A percentile compares a stretch with the other conserved stretches of the same genome.
Evolutionary conservation across 129 eudicot genomes (phyloP).

Genomic region (Pulicaria dysenterica): DNA sequence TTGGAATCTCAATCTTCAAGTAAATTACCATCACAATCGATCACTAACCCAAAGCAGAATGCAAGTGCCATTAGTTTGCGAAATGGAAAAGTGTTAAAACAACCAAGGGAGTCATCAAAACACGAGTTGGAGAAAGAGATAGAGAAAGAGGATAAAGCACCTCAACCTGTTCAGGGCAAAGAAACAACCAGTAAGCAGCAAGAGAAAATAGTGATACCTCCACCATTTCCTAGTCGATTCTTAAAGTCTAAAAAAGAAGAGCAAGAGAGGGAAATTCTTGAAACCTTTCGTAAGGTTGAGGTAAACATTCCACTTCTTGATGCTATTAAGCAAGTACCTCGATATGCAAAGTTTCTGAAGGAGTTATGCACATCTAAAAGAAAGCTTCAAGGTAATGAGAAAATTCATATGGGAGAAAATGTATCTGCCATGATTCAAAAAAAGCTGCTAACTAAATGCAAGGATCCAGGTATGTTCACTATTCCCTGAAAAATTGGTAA

Average conservation of each 20-base stretch:
- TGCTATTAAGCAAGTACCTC: slow-evolving; percentile 2
- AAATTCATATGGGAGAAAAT: not conserved
- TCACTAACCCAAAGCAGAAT: slow-evolving; percentile 4
- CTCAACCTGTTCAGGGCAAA: too few species aligned
- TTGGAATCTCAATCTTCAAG: slow-evolving; percentile 15
- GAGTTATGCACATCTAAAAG: slow-evolving; percentile 1
- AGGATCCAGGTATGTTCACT: slow-evolving; percentile 23
- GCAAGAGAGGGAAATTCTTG: not conserved
- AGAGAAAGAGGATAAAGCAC: not conserved
- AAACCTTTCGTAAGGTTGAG: not conserved
- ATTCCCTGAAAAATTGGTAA: slow-evolving; percentile 5
- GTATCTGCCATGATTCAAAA: slow-evolving; percentile 4
- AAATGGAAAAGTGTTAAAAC: not conserved
- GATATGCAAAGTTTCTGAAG: slow-evolving; percentile 20
- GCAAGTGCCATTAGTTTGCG: not conserved
- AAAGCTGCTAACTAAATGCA: not conserved
- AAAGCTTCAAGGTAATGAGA: slow-evolving; percentile 18
- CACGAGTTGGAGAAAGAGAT: not conserved
- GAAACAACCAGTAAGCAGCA: not conserved
- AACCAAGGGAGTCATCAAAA: not conserved
- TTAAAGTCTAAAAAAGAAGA: not conserved
- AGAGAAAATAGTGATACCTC: not conserved
- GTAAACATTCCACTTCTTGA: slow-evolving; percentile 22
- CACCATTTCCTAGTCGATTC: not conserved
- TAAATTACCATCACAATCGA: not conserved